Percentiles rank a stretch among this genome's conserved stretches.
Evolutionary conservation across 176 grass and related monocot species (phyloP).

Genomic region (Bolboschoenus planiculmis): DNA sequence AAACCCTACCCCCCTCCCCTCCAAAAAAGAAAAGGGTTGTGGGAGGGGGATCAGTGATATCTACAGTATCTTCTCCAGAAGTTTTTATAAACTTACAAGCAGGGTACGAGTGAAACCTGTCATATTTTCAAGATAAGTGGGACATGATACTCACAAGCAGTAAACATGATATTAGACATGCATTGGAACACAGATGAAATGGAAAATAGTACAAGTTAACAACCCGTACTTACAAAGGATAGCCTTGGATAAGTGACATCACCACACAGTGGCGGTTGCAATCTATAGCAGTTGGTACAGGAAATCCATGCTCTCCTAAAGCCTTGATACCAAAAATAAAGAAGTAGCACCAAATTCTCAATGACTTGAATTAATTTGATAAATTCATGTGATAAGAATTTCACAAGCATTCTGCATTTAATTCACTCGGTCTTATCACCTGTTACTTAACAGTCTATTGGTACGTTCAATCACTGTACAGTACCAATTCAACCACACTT

Average conservation of each 20-base stretch:
- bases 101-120: neutral
- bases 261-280: constrained; percentile 88
- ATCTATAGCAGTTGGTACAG: constrained; percentile 79
- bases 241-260: constrained; percentile 91
- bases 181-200: neutral
- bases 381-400: neutral
- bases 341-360: neutral
- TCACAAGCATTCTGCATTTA: neutral
- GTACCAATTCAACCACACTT: neutral
- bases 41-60: neutral
- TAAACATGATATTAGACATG: neutral
- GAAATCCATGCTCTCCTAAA: constrained; percentile 84
- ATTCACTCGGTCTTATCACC: neutral
- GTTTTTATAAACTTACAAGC: neutral
- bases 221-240: constrained; percentile 61
- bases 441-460: neutral
- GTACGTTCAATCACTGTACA: neutral
- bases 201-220: constrained; percentile 3
- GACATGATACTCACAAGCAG: neutral
- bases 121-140: neutral
- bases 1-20: neutral
- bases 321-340: constrained; percentile 35
- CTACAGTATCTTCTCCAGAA: neutral
- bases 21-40: neutral
- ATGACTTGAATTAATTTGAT: neutral